phyloP scores from a whole-genome alignment of 1,284 basidiomycete genomes.

The Lentinula novae-zelandiae region DNA sequence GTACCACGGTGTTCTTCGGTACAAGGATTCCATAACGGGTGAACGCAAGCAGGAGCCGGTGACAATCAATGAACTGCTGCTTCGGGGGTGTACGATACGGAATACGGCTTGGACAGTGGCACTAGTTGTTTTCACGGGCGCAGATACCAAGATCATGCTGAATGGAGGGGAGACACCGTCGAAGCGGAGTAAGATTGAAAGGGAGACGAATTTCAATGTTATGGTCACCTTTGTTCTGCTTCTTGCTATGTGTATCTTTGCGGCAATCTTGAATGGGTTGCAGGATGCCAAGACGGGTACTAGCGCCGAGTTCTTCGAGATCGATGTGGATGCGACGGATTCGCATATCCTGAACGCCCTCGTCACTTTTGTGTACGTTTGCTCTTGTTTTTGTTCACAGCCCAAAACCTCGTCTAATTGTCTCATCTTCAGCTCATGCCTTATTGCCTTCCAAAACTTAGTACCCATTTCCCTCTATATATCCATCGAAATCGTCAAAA shows the following conservation, averaged over 20 bases:
- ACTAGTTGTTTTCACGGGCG: conserved; percentile 90
- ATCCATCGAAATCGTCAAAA: conserved; percentile 97
- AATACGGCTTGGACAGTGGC: conserved; percentile 96
- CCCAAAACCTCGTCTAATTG: conserved; percentile 7
- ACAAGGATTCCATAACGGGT: conserved; percentile 48
- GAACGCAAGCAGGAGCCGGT: conserved; percentile 64
- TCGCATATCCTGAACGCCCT: conserved; percentile 74
- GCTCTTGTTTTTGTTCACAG: background rate
- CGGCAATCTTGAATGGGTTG: conserved; percentile 75
- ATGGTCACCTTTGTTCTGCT: conserved; percentile 90
- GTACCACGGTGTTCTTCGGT: conserved; percentile 85
- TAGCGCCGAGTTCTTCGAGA: conserved; percentile 75
- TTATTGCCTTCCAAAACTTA: conserved; percentile 97
- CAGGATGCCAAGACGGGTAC: conserved; percentile 61
- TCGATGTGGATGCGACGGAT: conserved; percentile 56
- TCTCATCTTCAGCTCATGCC: conserved; percentile 49
- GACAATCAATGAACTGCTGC: conserved; percentile 89
- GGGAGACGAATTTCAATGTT: conserved; percentile 99
- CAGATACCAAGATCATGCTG: conserved; percentile 97
- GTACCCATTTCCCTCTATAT: conserved; percentile 97
- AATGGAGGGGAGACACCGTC: conserved; percentile 92
- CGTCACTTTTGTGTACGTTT: conserved; percentile 84
- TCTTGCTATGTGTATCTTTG: conserved; percentile 71
- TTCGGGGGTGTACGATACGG: conserved; percentile 90
- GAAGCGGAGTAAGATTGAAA: conserved; percentile 95